These are phyloP conservation scores for Podospora pseudocomata DNA, from an alignment of 495 filamentous ascomycete species.

Conservation along the genomic window DNA sequence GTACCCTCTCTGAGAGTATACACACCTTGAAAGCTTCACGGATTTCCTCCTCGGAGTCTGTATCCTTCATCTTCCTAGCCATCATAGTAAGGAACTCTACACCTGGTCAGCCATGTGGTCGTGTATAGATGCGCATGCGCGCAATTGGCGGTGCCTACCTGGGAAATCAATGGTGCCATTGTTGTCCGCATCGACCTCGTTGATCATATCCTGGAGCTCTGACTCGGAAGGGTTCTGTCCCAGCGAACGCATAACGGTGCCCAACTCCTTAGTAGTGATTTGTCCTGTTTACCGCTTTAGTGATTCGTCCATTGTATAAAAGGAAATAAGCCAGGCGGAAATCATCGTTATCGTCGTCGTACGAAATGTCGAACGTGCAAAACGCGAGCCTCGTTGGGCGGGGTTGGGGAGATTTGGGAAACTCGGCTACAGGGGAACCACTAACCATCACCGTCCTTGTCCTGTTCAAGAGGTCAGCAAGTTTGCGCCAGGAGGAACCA, in stretches of 20 bases:
- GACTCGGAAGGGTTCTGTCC: constrained; percentile 99
- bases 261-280: constrained; percentile 99
- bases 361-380: constrained; percentile 13
- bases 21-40: constrained; percentile 66
- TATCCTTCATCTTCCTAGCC: constrained; percentile 99
- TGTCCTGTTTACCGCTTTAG: constrained; percentile 61
- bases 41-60: constrained; percentile 98
- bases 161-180: constrained; percentile 99
- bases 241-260: constrained; percentile 99
- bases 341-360: neutral
- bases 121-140: neutral
- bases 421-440: constrained; percentile 30
- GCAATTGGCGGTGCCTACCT: constrained; percentile 52
- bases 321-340: neutral
- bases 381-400: constrained; percentile 4
- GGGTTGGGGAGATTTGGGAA: constrained; percentile 6
- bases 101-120: constrained; percentile 29
- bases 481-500: constrained; percentile 12
- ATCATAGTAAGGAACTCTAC: constrained; percentile 99
- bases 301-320: constrained; percentile 1
- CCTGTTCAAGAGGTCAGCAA: constrained; percentile 50
- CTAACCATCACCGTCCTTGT: constrained; percentile 99
- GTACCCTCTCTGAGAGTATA: neutral
- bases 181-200: constrained; percentile 99
- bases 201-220: constrained; percentile 99